Evolutionary conservation across 2,329 filamentous ascomycete genomes (phyloP).

Genomic region (Orbilia javanica): DNA sequence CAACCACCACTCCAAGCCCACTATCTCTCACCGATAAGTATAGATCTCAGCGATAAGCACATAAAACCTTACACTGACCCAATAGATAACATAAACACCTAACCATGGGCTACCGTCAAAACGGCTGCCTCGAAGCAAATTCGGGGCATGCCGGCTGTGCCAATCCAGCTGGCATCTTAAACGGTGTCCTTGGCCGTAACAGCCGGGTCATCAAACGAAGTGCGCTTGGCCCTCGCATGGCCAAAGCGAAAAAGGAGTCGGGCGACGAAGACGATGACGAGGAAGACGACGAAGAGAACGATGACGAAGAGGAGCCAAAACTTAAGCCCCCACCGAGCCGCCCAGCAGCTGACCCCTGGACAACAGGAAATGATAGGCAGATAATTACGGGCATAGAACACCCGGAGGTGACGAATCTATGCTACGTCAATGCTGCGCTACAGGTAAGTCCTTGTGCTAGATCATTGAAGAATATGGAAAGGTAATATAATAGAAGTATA

Average conservation of each 20-base stretch:
- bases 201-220: neutral
- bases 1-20: neutral
- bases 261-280: neutral
- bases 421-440: constrained; percentile 31
- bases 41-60: no score
- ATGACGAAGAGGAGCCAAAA: neutral
- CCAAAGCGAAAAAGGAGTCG: neutral
- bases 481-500: neutral
- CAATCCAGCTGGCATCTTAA: neutral
- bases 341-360: constrained; percentile 13
- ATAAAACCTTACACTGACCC: neutral
- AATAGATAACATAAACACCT: neutral
- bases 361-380: neutral
- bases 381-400: constrained; percentile 26
- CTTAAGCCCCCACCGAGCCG: neutral
- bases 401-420: neutral
- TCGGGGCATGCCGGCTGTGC: neutral
- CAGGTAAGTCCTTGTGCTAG: constrained; percentile 10
- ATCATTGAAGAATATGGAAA: neutral
- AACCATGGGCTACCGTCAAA: neutral
- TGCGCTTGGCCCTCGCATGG: neutral
- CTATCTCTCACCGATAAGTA: neutral
- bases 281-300: neutral
- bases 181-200: neutral
- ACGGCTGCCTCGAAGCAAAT: neutral